A percentile compares a stretch with the other conserved stretches of the same genome.
Evolutionary conservation across 305 asterid species (phyloP).

Genomic region (Solanum hybrid): DNA sequence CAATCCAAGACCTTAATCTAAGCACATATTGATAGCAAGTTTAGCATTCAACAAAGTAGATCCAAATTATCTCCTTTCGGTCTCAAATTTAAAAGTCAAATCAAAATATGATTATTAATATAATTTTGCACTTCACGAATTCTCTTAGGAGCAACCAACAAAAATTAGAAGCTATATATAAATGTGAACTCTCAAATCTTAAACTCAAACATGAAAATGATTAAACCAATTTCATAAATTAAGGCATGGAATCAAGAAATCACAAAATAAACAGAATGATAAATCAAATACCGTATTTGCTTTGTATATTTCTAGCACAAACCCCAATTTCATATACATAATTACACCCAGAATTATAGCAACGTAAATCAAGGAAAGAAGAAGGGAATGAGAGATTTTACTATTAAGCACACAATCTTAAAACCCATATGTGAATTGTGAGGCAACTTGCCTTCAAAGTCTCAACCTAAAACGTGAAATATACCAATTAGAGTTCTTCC

Average conservation of each 20-base stretch:
- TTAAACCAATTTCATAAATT: background rate
- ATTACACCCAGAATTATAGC: background rate
- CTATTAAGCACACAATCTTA: background rate
- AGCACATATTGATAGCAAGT: background rate
- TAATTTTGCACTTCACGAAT: background rate
- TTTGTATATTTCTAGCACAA: background rate
- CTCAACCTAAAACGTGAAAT: background rate
- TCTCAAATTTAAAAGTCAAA: background rate
- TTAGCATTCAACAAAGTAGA: background rate
- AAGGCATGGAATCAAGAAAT: background rate
- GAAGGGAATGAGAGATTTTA: background rate
- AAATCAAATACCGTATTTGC: background rate
- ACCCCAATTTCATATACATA: background rate
- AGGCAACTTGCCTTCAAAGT: background rate
- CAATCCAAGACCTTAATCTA: background rate
- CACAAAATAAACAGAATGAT: background rate
- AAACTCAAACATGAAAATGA: background rate
- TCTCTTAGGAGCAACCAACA: background rate
- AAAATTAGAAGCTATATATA: background rate
- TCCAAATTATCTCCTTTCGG: background rate
- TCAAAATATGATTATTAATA: background rate
- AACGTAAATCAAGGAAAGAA: background rate
- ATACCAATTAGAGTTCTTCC: background rate
- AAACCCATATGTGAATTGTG: background rate
- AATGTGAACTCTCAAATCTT: background rate